Evolutionary conservation across 208 protist species (phyloP).

Genomic region (Herpetomonas samuelpessoai): DNA sequence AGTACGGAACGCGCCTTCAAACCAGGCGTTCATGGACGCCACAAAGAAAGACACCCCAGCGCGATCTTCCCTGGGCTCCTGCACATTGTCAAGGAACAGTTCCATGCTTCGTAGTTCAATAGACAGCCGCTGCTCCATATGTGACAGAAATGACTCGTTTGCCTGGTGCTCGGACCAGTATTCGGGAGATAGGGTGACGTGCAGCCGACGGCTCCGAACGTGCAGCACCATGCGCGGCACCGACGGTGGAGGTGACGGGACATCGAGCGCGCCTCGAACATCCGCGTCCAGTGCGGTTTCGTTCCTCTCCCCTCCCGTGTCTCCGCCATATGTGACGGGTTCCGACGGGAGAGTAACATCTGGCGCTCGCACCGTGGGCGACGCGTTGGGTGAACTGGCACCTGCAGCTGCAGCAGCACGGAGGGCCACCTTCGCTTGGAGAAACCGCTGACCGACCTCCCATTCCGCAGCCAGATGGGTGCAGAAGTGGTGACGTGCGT

Average conservation of each 20-base stretch:
- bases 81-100: slow-evolving; percentile 14
- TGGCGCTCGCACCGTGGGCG: not conserved
- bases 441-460: slow-evolving; percentile 4
- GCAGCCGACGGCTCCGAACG: slow-evolving; percentile 6
- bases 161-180: slow-evolving; percentile 10
- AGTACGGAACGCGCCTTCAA: slow-evolving; percentile 46
- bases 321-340: too few relatives aligned
- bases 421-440: not conserved
- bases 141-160: slow-evolving; percentile 16
- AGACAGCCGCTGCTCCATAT: slow-evolving; percentile 22
- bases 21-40: slow-evolving; percentile 24
- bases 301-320: too few relatives aligned
- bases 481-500: not conserved
- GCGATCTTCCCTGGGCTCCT: slow-evolving; percentile 22
- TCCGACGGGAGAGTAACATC: not conserved
- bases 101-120: slow-evolving; percentile 13
- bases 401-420: not conserved
- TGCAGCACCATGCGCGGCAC: slow-evolving; percentile 1
- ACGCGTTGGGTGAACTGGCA: not conserved
- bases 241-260: not conserved
- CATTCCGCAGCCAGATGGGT: slow-evolving; percentile 3
- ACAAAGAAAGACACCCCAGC: slow-evolving; percentile 46
- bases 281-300: not conserved
- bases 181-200: slow-evolving; percentile 8
- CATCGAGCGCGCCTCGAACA: not conserved